Conservation (phyloP, 2,329 filamentous ascomycete species). For the Trichoderma sp. region DNA sequence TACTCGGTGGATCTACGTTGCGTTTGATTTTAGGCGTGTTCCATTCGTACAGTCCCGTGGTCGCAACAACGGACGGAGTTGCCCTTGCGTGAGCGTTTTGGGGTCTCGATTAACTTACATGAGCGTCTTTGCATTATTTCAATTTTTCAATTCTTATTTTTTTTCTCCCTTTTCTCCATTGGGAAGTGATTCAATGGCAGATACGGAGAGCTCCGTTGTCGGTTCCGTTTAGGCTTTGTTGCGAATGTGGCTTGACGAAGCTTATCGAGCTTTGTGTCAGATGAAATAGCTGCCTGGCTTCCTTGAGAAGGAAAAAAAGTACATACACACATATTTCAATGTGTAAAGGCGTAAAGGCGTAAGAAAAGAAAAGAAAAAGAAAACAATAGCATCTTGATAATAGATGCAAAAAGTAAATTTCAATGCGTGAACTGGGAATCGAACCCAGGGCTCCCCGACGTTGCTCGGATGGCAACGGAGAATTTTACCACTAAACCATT, state of each 20-base stretch:
- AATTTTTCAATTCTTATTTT: background rate
- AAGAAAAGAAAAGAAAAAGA: background rate
- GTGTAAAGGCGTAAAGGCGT: no score
- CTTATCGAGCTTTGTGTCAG: background rate
- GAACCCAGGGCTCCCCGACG: conserved; percentile 35
- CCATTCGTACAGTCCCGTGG: background rate
- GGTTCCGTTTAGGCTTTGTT: background rate
- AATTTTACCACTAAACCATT: conserved; percentile 33
- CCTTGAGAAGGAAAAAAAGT: background rate
- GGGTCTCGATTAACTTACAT: background rate
- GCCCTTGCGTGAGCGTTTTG: background rate
- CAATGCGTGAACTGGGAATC: conserved; percentile 35
- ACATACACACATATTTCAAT: background rate
- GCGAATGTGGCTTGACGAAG: background rate
- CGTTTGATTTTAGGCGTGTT: conserved; percentile 2
- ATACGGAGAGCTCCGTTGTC: background rate
- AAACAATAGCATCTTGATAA: background rate
- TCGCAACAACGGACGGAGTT: background rate
- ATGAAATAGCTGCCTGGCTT: background rate
- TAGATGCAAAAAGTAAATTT: conserved; percentile 10
- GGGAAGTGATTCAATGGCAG: background rate
- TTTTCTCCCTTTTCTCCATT: background rate
- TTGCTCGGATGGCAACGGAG: conserved; percentile 34
- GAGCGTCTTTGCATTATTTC: background rate
- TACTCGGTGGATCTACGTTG: background rate